These are phyloP conservation scores for Grosmannia clavigera DNA, from an alignment of 2,329 filamentous ascomycete species.

Conservation along the genomic window DNA sequence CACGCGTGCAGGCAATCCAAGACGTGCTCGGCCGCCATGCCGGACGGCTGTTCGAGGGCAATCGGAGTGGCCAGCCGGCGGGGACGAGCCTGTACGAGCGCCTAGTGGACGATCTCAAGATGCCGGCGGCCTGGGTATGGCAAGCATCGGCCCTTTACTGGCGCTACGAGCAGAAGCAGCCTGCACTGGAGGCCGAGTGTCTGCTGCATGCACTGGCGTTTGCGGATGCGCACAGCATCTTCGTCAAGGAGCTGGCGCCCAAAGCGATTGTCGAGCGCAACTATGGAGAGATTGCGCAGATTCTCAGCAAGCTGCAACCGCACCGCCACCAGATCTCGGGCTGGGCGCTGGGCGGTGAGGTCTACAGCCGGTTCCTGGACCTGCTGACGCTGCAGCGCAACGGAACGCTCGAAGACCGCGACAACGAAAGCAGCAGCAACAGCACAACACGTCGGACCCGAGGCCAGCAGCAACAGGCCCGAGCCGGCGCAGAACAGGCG, in stretches of 20 bases:
- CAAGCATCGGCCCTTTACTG: slow-evolving; percentile 76
- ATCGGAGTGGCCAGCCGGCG: not conserved
- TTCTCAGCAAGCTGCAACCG: slow-evolving; percentile 61
- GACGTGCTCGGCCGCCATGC: slow-evolving; percentile 66
- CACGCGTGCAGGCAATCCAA: slow-evolving; percentile 55
- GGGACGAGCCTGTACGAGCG: slow-evolving; percentile 36
- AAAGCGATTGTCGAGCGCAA: slow-evolving; percentile 71
- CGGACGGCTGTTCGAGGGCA: slow-evolving; percentile 41
- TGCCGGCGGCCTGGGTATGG: slow-evolving; percentile 74
- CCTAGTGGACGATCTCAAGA: slow-evolving; percentile 51
- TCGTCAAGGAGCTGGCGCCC: slow-evolving; percentile 71
- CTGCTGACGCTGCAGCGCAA: slow-evolving; percentile 31
- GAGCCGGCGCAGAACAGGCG: slow-evolving; percentile 9
- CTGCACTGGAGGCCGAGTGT: slow-evolving; percentile 61
- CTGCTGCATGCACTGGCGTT: slow-evolving; percentile 67
- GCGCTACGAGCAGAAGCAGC: slow-evolving; percentile 57
- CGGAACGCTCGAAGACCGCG: slow-evolving; percentile 7
- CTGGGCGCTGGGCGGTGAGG: slow-evolving; percentile 68
- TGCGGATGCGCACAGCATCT: slow-evolving; percentile 71
- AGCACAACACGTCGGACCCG: slow-evolving; percentile 7
- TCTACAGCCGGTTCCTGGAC: slow-evolving; percentile 55
- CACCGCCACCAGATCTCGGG: slow-evolving; percentile 50
- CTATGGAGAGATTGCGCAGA: slow-evolving; percentile 39
- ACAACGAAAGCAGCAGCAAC: slow-evolving; percentile 21
- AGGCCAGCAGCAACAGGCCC: slow-evolving; percentile 11